Conservation (phyloP, 73 alveolate species). For the Loxodes magnus region DNA sequence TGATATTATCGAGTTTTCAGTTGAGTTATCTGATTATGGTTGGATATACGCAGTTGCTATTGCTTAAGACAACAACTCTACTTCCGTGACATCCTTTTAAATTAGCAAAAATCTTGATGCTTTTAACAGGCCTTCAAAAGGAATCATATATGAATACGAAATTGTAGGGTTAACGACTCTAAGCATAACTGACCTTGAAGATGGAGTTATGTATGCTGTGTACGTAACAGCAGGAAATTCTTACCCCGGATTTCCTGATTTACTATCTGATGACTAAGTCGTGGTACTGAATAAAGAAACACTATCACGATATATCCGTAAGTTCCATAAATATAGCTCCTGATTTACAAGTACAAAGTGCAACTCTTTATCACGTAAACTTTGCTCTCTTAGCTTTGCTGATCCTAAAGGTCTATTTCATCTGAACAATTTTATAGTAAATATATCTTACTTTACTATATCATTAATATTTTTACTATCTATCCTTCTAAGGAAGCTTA, state of each 20-base stretch:
- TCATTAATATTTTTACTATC: too few relatives aligned
- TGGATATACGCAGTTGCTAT: conserved; percentile 20
- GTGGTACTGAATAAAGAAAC: background rate
- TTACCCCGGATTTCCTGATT: conserved; percentile 10
- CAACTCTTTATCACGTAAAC: too few relatives aligned
- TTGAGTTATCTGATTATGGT: conserved; percentile 12
- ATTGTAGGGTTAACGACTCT: background rate
- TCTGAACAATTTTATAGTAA: too few relatives aligned
- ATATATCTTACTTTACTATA: too few relatives aligned
- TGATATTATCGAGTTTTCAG: conserved; percentile 13
- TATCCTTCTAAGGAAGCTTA: too few relatives aligned
- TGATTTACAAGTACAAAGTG: too few relatives aligned
- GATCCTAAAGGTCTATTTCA: too few relatives aligned
- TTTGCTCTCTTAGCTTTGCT: too few relatives aligned
- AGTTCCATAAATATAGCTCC: too few relatives aligned
- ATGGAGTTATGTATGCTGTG: conserved; percentile 19
- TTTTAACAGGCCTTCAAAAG: conserved; percentile 13
- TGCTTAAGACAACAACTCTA: conserved; percentile 13
- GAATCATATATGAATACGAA: background rate
- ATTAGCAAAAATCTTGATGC: conserved; percentile 22
- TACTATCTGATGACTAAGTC: background rate
- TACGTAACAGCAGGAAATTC: conserved; percentile 9
- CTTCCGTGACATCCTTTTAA: conserved; percentile 14
- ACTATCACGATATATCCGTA: too few relatives aligned
- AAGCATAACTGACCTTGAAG: conserved; percentile 7